Evolutionary conservation across 208 protist genomes (phyloP), one percentile per base, ranked within the genome.

Genomic region (Acanthamoeba quina): DNA sequence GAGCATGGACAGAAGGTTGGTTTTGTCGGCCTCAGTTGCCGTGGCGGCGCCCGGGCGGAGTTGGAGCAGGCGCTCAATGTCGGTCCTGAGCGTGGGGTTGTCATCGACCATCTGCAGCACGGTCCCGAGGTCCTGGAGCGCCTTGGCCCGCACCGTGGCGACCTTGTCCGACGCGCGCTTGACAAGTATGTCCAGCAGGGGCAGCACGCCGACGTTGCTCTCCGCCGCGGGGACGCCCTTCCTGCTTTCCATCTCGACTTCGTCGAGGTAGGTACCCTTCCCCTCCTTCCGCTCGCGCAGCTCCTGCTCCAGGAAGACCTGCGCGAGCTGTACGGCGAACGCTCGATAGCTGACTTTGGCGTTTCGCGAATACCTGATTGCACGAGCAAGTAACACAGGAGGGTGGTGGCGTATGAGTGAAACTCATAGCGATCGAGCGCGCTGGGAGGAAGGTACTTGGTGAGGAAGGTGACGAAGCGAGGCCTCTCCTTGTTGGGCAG

Each of bases 301-400:
- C 66, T 93, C 88, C 52, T 93, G 88, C 7, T 54, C 34, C 64
- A 93, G 21, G 47, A 93, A 58, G 21, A 19, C 6, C 15, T 80
- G 44, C 24, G 88, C 88, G 29, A 93, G 19, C n/a, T 93, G 88
- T 15, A 93, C 88, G 31, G 88, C 88, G 58, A 93, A 93, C 68
- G 54, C n/a, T 24, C 88, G 47, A 29, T 93, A 93, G 34, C 54
- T 37, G 11, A 93, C 88, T 47, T 93, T 93, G 34, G 88, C 88
- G 78, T 93, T 93, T 13, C 88, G 88, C 24, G 80, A 58, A 66
- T 89, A 89, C 31, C 72, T 80, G 21, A 66, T 19, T 66, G 26
- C 60, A 66, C 60, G 60, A 29, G 26, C 21, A 66, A 66, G 17
- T 29, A 5, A 66, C 41, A 44, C 41, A 44, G 41, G 41, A 4